Base-by-base conservation (phyloP, 129 eudicot genomes). In the Centrapalus pauciflorus region DNA sequence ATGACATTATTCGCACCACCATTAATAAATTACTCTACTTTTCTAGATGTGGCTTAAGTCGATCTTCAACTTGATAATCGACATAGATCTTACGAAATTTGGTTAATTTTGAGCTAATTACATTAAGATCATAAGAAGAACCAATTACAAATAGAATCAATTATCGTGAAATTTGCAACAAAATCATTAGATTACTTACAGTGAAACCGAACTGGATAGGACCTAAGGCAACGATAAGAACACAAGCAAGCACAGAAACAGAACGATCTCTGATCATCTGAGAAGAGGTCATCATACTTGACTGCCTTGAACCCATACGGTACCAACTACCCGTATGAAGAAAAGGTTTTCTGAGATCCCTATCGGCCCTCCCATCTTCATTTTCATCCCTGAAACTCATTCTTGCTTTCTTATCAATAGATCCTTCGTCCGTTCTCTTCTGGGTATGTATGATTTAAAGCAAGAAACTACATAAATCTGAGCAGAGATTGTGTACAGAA, bases 191-290 rank as follows among this genome's bases (percentile, higher is more conserved):
- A 71, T 59, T 35, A 14, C 69, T 63, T 83, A 91, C 98, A 69
- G 98, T 92, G 80, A 92, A 92, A 35, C 98, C 98, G 57, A 92
- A 92, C 83, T 92, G 98, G 56, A 92, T 88, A 25, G 98, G 98
- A 12, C 96, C 98, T 69, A 92, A 68, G 32, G 98, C 98, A 43
- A 92, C 90, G 59, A 92, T 92, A 28, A 92, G 41, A 70, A 92
- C 98, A 70, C 98, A 92, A 59, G 98, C 98, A 56, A 92, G 77
- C 20, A 92, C 98, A 21, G 98, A 92, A 45, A 92, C 86, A 43
- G 98, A 88, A 52, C 90, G 85, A 28, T 92, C 98, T 48, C 95
- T 74, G 64, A 92, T 87, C 45, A 66, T 86, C 77, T 88, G 96
- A 58, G 97, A 82, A 4, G 98, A 92, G 9, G 95, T 83, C 98